Evolutionary conservation across 2,329 filamentous ascomycete species (phyloP).

Genomic region (Cladosporium austrohemisphaericum): DNA sequence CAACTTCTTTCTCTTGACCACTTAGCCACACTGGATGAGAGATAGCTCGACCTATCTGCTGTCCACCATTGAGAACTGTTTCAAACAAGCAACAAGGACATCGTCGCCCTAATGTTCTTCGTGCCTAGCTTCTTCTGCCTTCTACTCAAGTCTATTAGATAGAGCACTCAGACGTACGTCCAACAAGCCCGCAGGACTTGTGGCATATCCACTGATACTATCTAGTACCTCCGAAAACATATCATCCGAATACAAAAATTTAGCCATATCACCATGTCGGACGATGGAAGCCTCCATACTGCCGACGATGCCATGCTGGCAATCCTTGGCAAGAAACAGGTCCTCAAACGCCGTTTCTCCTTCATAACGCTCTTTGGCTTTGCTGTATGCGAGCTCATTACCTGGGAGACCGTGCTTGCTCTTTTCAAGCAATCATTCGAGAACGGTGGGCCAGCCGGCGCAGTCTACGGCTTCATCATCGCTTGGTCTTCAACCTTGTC

Average conservation of each 20-base stretch:
- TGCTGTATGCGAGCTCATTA: constrained; percentile 44
- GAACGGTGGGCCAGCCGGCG: constrained; percentile 47
- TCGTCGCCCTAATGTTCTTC: constrained; percentile 10
- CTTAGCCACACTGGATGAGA: too few species aligned
- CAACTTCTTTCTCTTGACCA: not conserved
- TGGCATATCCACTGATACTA: too few species aligned
- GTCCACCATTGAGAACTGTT: too few species aligned
- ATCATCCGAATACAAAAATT: too few species aligned
- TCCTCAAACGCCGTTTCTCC: constrained; percentile 42
- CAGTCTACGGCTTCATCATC: constrained; percentile 52
- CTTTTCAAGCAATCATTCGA: constrained; percentile 41
- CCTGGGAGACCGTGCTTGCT: constrained; percentile 46
- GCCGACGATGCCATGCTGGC: constrained; percentile 39
- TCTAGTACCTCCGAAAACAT: too few species aligned
- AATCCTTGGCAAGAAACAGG: constrained; percentile 45
- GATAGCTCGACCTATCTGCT: too few species aligned
- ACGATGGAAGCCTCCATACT: constrained; percentile 8
- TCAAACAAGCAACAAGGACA: too few species aligned
- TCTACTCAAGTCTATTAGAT: constrained; percentile 32
- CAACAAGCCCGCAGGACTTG: too few species aligned
- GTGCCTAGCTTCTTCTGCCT: constrained; percentile 29
- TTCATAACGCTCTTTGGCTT: constrained; percentile 44
- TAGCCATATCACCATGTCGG: constrained; percentile 3
- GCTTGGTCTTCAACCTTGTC: constrained; percentile 49
- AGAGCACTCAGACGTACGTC: constrained; percentile 3